Conservation (phyloP, 2,329 filamentous ascomycete genomes). For the Zymoseptoria pseudotritici region DNA sequence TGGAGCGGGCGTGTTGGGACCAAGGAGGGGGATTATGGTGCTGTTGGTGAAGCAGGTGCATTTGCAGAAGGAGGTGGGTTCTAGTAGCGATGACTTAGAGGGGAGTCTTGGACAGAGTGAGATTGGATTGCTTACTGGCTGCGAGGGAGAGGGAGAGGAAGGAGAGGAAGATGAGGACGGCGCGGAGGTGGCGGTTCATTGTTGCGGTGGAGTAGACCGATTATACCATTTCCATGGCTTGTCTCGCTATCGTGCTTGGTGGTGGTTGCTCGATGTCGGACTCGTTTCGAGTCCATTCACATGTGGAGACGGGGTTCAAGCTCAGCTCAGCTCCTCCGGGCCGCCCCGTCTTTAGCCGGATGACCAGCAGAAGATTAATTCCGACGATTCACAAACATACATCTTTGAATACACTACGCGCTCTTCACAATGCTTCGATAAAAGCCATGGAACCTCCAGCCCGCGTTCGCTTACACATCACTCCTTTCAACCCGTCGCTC, state of each 20-base stretch:
- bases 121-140: slow-evolving; percentile 31
- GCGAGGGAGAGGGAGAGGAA: slow-evolving; percentile 36
- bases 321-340: neutral
- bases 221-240: neutral
- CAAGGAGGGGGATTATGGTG: slow-evolving; percentile 59
- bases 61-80: slow-evolving; percentile 61
- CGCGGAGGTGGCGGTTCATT: slow-evolving; percentile 7
- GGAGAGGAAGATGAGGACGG: slow-evolving; percentile 22
- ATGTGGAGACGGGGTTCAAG: neutral
- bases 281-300: too few species aligned
- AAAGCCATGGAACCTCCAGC: slow-evolving; percentile 1
- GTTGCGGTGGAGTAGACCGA: neutral
- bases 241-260: slow-evolving; percentile 1
- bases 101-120: neutral
- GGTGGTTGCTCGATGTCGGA: too few species aligned
- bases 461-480: slow-evolving; percentile 67
- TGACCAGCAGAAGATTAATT: neutral
- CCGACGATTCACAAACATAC: neutral
- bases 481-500: slow-evolving; percentile 71
- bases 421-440: slow-evolving; percentile 3
- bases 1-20: slow-evolving; percentile 24
- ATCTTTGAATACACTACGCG: neutral
- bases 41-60: slow-evolving; percentile 62
- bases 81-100: slow-evolving; percentile 23
- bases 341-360: too few species aligned